phyloP scores from a whole-genome alignment of 805 yeast genomes.

The Yamadazyma philogaea region DNA sequence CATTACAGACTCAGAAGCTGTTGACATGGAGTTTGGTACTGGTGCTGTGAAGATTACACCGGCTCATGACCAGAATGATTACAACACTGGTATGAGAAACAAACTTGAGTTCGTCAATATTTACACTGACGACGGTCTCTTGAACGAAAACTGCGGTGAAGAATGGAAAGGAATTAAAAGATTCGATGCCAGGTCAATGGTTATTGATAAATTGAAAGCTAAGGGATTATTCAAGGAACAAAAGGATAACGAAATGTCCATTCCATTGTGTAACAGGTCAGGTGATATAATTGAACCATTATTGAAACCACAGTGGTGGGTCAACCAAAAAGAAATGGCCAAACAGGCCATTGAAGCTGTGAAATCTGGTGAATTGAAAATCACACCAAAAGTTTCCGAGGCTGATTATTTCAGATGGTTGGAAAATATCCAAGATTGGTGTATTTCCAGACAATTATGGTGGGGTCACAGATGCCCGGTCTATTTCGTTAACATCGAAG shows the following conservation, averaged over 20 bases:
- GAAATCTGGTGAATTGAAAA: constrained; percentile 71
- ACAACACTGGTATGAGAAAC: constrained; percentile 92
- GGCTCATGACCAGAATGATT: constrained; percentile 97
- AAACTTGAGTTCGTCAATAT: constrained; percentile 84
- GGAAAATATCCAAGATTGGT: constrained; percentile 97
- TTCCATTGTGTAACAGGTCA: constrained; percentile 92
- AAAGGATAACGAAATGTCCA: constrained; percentile 91
- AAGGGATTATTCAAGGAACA: constrained; percentile 69
- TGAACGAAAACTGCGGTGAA: constrained; percentile 86
- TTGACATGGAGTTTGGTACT: constrained; percentile 99
- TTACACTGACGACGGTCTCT: constrained; percentile 84
- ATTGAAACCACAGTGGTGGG: constrained; percentile 99
- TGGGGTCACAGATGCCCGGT: constrained; percentile 99
- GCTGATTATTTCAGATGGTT: constrained; percentile 94
- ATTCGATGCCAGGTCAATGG: constrained; percentile 86
- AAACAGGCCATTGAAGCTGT: constrained; percentile 83
- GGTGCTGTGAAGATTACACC: constrained; percentile 99
- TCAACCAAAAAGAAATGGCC: constrained; percentile 85
- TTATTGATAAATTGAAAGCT: constrained; percentile 74
- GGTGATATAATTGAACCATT: constrained; percentile 97
- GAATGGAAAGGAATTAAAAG: constrained; percentile 89
- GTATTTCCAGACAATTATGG: constrained; percentile 89
- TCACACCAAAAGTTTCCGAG: constrained; percentile 86
- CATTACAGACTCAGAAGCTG: constrained; percentile 86
- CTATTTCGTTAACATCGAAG: constrained; percentile 80